Base-by-base conservation (phyloP, 495 filamentous ascomycete genomes). In the Thozetella sp. region DNA sequence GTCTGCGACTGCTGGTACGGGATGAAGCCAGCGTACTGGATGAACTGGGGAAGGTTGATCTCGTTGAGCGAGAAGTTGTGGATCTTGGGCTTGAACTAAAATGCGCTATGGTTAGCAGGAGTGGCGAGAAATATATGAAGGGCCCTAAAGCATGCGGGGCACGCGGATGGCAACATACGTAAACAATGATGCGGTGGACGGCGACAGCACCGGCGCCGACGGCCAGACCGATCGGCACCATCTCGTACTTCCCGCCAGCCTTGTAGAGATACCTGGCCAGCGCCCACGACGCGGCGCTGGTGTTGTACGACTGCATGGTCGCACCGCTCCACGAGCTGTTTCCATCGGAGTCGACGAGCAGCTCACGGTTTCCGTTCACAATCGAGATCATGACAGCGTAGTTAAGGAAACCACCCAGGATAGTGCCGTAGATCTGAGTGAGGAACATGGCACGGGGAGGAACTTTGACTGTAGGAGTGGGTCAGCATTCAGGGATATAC, bases 1-100 rank as follows among this genome's bases (percentile, higher is more conserved):
- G 80, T 80, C 63, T 80, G 78, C 13, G 64, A 71, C 23, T 68
- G 66, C 51, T 80, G 77, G 62, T 80, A 81, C 1, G 78, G 79
- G 55, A 79, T 76, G 25, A 67, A 70, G 22, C 78, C 80, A 23
- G 78, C 73, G 37, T 75, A 80, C 40, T 76, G 68, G 37, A 80
- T 69, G 51, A 80, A 76, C 17, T 79, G 66, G 0, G 78, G 57
- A 46, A 79, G 67, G 55, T 81, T 81, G 55, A 72, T 64, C 11
- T 67, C 59, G 61, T 79, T 65, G 25, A 75, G 72, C 11, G 55
- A 52, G 53, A 79, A 71, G 25, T 63, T 60, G 24, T 73, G 70
- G 26, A 79, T 74, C 12, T 72, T 76, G 46, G 74, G 69, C 37
- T 78, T 62, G 46, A 79, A 78, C 20, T 79, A 58, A 0, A 70